These are phyloP conservation scores for Biscogniauxia mediterranea DNA, from an alignment of 2,329 filamentous ascomycete species.

Conservation along the genomic window DNA sequence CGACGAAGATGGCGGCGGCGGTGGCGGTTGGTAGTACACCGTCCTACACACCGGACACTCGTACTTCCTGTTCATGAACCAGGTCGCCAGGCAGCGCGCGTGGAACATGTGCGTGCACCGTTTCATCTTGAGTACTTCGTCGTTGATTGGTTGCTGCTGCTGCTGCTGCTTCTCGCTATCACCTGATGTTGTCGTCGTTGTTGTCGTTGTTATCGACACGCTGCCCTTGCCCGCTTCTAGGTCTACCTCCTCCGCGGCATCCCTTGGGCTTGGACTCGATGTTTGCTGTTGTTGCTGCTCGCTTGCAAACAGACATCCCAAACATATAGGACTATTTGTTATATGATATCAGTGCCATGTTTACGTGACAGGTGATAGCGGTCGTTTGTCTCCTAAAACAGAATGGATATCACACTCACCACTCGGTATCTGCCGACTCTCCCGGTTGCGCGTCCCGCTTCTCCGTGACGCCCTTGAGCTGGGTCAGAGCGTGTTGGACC, in stretches of 20 bases:
- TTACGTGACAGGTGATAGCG: not conserved
- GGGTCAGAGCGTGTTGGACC: conserved; percentile 20
- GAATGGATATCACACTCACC: conserved; percentile 19
- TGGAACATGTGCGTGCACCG: conserved; percentile 40
- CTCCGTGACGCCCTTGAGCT: conserved; percentile 21
- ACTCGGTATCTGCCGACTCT: conserved; percentile 16
- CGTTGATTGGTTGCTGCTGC: conserved; percentile 17
- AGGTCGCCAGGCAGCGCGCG: conserved; percentile 38
- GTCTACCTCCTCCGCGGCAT: conserved; percentile 6
- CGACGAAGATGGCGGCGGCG: not conserved
- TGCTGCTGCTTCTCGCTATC: not conserved
- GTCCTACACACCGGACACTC: conserved; percentile 40
- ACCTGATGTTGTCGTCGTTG: conserved; percentile 4
- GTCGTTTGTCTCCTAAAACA: too few relatives aligned
- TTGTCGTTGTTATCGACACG: conserved; percentile 8
- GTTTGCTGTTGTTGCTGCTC: conserved; percentile 6
- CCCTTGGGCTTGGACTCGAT: not conserved
- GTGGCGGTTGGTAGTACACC: conserved; percentile 30
- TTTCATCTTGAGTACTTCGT: conserved; percentile 38
- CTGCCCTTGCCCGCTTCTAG: conserved; percentile 14
- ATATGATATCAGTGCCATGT: conserved; percentile 1
- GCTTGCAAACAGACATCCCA: conserved; percentile 20
- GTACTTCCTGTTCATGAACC: conserved; percentile 37
- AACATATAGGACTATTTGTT: conserved; percentile 27
- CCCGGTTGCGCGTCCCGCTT: conserved; percentile 12